Evolutionary conservation across 306 rosid species (phyloP).

Genomic region (Mucuna pruriens): DNA sequence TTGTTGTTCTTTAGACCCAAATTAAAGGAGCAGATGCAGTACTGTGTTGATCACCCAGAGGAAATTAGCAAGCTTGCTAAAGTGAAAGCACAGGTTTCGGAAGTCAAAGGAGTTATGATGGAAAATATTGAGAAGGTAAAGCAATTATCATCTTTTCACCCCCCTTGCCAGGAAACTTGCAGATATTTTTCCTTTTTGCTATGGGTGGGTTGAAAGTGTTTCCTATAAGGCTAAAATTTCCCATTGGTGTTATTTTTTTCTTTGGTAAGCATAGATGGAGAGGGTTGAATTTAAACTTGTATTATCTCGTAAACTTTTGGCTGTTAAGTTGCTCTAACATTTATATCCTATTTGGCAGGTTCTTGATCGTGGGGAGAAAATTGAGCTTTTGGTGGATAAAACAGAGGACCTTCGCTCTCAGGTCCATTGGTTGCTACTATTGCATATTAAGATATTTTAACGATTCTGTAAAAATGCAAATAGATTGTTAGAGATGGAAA

Average conservation of each 20-base stretch:
- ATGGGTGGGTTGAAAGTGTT: not conserved
- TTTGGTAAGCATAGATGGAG: not conserved
- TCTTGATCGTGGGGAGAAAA: slow-evolving; percentile 94
- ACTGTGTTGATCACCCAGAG: slow-evolving; percentile 88
- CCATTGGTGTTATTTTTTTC: not conserved
- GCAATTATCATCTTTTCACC: not conserved
- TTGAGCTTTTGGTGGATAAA: slow-evolving; percentile 91
- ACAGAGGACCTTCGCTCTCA: slow-evolving; percentile 92
- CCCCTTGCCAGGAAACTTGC: not conserved
- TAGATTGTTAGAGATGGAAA: not conserved
- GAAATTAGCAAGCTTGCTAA: slow-evolving; percentile 86
- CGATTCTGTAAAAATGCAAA: not conserved
- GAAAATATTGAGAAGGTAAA: slow-evolving; percentile 89
- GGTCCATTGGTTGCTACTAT: slow-evolving; percentile 46
- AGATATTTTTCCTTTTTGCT: slow-evolving; percentile 17
- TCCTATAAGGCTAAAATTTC: not conserved
- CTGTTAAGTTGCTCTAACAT: slow-evolving; percentile 11
- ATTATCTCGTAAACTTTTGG: not conserved
- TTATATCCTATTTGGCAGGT: slow-evolving; percentile 59
- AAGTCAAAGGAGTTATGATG: slow-evolving; percentile 98
- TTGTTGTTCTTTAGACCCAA: slow-evolving; percentile 58
- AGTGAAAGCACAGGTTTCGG: slow-evolving; percentile 94
- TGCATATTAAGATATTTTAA: not conserved
- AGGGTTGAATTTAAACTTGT: slow-evolving; percentile 9
- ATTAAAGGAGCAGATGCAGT: slow-evolving; percentile 94